Evolutionary conservation across 192 early-diverging fungal genomes (phyloP), one percentile per base, ranked within the genome.

Genomic region (Tieghemiomyces parasiticus): DNA sequence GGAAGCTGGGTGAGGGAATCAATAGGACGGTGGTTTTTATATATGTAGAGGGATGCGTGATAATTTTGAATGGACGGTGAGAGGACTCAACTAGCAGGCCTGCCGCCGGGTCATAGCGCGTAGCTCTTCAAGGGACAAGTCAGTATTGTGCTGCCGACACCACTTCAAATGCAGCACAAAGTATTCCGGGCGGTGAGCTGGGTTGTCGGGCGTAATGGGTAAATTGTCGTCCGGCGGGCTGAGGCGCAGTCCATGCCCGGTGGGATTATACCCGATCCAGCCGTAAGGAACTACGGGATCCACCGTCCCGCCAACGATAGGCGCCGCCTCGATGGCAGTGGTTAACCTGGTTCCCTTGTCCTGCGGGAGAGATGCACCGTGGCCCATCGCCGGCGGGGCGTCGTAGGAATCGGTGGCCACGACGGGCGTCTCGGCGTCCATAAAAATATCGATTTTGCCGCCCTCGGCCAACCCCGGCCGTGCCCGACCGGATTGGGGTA

Each of bases 401-500:
- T n/a, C n/a, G n/a, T n/a, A n/a, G n/a, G n/a, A n/a, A n/a, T n/a
- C n/a, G n/a, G n/a, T n/a, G n/a, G n/a, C n/a, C n/a, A n/a, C n/a
- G n/a, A n/a, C n/a, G n/a, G n/a, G n/a, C n/a, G n/a, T n/a, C n/a
- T n/a, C n/a, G n/a, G n/a, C 46, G 32, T 73, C 73, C 56, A 66
- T 50, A 46, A 71, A 75, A 54, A 75, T 69, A 0, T 64, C 65
- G 31, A 75, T 71, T 49, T 64, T 64, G 28, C 61, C 66, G 2
- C 45, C 22, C 2, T 34, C 47, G 24, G 58, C 29, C 28, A 46
- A 42, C 26, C 58, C 28, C 8, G 61, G 53, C 13, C 58, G 52
- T 14, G 45, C 53, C n/a, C 42, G 26, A 2, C 67, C 46, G 29
- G 61, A 61, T 69, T 83, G 79, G 46, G 73, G 72, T 0, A 89